A percentile compares a stretch with the other conserved stretches of the same genome.
phyloP scores from a whole-genome alignment of 768 basidiomycete species.

The Udeniomyces megalosporus region DNA sequence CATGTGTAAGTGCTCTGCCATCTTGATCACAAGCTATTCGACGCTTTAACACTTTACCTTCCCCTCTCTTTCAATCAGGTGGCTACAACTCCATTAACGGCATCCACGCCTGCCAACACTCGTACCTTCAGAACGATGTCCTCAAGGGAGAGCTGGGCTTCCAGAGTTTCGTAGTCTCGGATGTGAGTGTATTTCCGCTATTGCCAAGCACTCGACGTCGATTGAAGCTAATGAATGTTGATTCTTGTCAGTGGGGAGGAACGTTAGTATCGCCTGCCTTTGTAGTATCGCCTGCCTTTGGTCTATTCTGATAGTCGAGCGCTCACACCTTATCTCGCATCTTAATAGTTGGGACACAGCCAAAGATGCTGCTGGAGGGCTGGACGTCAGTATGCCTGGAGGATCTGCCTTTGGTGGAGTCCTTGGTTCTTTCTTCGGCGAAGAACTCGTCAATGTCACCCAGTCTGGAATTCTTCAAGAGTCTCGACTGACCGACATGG shows the following conservation, averaged over 20 bases:
- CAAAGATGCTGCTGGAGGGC: not conserved
- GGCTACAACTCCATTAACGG: constrained; percentile 25
- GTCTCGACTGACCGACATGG: constrained; percentile 32
- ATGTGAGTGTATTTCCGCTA: too few species aligned
- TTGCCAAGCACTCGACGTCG: too few species aligned
- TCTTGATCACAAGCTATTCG: too few species aligned
- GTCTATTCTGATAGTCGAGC: not conserved
- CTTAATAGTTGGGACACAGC: not conserved
- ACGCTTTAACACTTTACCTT: not conserved
- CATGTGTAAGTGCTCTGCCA: too few species aligned
- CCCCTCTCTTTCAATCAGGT: not conserved
- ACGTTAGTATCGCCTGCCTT: not conserved
- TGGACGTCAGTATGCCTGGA: constrained; percentile 5
- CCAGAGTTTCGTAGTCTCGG: too few species aligned
- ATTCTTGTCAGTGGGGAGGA: too few species aligned
- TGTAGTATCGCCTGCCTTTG: not conserved
- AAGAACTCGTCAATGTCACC: not conserved
- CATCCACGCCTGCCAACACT: constrained; percentile 27
- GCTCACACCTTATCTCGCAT: not conserved
- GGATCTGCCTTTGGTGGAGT: not conserved
- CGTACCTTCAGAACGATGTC: constrained; percentile 24
- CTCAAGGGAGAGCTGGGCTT: too few species aligned
- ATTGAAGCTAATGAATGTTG: too few species aligned
- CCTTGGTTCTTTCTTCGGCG: not conserved
- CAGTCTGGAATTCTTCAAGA: not conserved